A percentile compares a stretch with the other conserved stretches of the same genome.
These are phyloP conservation scores for Jamesozyma jinghongensis DNA, from an alignment of 805 yeast species.

Conservation along the genomic window DNA sequence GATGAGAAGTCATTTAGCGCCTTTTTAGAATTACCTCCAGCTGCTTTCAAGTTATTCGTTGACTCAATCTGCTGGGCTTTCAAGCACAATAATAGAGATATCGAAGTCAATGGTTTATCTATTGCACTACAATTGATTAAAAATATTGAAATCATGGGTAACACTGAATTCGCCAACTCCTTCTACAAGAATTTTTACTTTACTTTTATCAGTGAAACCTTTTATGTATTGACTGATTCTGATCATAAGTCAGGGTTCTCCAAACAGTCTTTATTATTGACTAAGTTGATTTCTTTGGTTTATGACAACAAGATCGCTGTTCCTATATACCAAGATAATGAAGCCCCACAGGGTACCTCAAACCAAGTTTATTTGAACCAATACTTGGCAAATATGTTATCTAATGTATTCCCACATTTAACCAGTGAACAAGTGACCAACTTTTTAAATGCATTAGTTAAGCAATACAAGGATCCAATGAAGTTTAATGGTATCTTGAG, in stretches of 20 bases:
- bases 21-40: constrained; percentile 78
- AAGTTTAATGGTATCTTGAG: constrained; percentile 80
- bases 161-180: constrained; percentile 64
- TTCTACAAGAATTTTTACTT: constrained; percentile 85
- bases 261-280: constrained; percentile 74
- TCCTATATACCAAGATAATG: constrained; percentile 72
- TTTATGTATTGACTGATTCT: constrained; percentile 87
- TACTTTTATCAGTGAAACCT: constrained; percentile 84
- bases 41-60: constrained; percentile 81
- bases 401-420: constrained; percentile 87
- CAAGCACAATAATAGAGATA: constrained; percentile 94
- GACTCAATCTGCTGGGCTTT: constrained; percentile 98
- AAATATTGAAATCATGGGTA: constrained; percentile 72
- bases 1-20: constrained; percentile 80
- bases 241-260: constrained; percentile 97
- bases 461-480: constrained; percentile 60
- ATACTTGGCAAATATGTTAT: constrained; percentile 71
- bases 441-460: constrained; percentile 69
- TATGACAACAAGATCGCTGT: constrained; percentile 63
- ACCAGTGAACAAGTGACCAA: constrained; percentile 72
- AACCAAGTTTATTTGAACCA: constrained; percentile 72
- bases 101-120: constrained; percentile 83
- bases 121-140: constrained; percentile 74
- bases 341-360: constrained; percentile 78
- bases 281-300: constrained; percentile 75